Evolutionary conservation across 345 rosid genomes (phyloP).

Genomic region (Citrus cavaleriei): DNA sequence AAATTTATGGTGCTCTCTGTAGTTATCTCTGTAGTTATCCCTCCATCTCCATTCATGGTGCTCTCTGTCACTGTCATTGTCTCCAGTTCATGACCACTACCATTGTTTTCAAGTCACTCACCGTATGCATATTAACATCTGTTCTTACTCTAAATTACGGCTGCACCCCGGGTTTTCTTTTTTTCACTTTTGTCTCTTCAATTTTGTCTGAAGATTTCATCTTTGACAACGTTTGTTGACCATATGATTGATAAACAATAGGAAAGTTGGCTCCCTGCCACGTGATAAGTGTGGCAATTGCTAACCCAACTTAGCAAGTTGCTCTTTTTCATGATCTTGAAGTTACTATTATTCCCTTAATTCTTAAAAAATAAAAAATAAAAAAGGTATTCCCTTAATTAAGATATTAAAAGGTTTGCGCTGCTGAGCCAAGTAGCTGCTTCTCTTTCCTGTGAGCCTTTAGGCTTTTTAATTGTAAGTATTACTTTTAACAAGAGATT

Average conservation of each 20-base stretch:
- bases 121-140: not conserved
- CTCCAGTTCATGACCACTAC: slow-evolving; percentile 8
- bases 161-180: not conserved
- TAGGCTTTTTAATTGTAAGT: not conserved
- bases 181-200: not conserved
- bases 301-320: slow-evolving; percentile 19
- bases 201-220: not conserved
- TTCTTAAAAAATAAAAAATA: no score
- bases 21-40: not conserved
- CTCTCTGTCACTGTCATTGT: not conserved
- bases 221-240: not conserved
- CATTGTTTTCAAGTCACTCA: not conserved
- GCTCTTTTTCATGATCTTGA: slow-evolving; percentile 19
- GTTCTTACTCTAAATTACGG: not conserved
- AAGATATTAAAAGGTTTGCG: not conserved
- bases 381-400: not conserved
- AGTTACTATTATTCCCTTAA: not conserved
- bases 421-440: not conserved
- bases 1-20: not conserved
- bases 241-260: not conserved
- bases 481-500: not conserved
- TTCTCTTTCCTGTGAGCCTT: not conserved
- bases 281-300: not conserved
- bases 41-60: not conserved
- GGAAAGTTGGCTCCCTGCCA: not conserved